phyloP scores from a whole-genome alignment of 768 basidiomycete genomes.

The Mycena albidolilacea region DNA sequence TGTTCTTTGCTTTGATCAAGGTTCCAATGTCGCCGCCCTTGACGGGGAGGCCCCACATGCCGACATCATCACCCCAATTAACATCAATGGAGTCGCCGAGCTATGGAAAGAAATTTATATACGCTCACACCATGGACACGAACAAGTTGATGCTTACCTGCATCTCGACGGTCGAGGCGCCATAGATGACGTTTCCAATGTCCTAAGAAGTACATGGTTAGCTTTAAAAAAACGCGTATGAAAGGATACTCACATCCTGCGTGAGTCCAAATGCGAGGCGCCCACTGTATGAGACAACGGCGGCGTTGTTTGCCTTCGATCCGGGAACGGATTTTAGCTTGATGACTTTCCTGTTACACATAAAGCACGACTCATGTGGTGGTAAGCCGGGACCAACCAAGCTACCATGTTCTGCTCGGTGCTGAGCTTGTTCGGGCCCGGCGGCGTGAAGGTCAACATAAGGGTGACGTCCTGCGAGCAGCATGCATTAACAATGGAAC shows the following conservation, averaged over 20 bases:
- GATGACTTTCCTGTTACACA: neutral
- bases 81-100: neutral
- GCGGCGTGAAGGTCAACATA: neutral
- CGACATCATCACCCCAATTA: neutral
- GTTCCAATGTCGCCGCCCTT: neutral
- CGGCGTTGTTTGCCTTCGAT: neutral
- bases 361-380: neutral
- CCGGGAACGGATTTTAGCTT: neutral
- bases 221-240: neutral
- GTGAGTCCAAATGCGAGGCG: neutral
- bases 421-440: neutral
- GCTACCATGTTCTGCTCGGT: neutral
- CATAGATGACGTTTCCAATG: neutral
- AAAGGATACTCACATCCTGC: neutral
- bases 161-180: neutral
- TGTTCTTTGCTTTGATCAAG: neutral
- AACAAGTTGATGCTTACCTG: neutral
- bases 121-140: neutral
- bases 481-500: neutral
- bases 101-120: neutral
- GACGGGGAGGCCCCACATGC: neutral
- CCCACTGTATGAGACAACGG: neutral
- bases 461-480: neutral
- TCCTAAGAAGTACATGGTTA: neutral
- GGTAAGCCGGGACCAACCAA: neutral